Conservation (phyloP, 768 basidiomycete species). For the Tricholoma sp. region DNA sequence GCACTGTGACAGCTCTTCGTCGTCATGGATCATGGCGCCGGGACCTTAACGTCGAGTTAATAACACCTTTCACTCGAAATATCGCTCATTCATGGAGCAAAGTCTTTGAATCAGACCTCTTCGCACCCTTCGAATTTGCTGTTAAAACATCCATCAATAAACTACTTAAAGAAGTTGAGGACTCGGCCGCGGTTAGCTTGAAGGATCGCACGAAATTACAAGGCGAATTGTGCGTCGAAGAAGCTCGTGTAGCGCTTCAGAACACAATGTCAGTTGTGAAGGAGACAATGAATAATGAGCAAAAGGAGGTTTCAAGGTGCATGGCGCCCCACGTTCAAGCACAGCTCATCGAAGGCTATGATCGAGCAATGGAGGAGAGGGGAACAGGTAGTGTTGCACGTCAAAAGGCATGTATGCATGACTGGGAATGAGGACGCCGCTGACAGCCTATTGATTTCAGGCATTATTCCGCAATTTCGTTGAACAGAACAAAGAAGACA, state of each 20-base stretch:
- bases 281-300: slow-evolving; percentile 45
- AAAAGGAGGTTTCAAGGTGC: slow-evolving; percentile 56
- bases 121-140: slow-evolving; percentile 39
- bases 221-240: slow-evolving; percentile 46
- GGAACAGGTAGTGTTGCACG: slow-evolving; percentile 54
- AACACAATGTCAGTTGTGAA: slow-evolving; percentile 44
- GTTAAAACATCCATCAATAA: slow-evolving; percentile 33
- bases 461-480: slow-evolving; percentile 44
- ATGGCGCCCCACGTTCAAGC: slow-evolving; percentile 52
- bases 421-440: not conserved
- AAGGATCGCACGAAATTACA: slow-evolving; percentile 48
- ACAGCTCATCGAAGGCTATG: slow-evolving; percentile 47
- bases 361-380: slow-evolving; percentile 47
- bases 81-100: slow-evolving; percentile 55
- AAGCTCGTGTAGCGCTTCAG: slow-evolving; percentile 43
- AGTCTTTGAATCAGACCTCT: slow-evolving; percentile 57
- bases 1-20: slow-evolving; percentile 39
- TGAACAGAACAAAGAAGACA: slow-evolving; percentile 35
- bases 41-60: slow-evolving; percentile 57
- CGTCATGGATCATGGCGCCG: slow-evolving; percentile 51
- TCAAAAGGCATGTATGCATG: slow-evolving; percentile 41
- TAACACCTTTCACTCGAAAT: slow-evolving; percentile 51
- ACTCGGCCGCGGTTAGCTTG: slow-evolving; percentile 44
- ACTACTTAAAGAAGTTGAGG: slow-evolving; percentile 47
- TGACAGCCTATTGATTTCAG: slow-evolving; percentile 22